A percentile compares a stretch with the other conserved stretches of the same genome.
These are phyloP conservation scores for Aspergillus felis DNA, from an alignment of 2,329 filamentous ascomycete species.

Conservation along the genomic window DNA sequence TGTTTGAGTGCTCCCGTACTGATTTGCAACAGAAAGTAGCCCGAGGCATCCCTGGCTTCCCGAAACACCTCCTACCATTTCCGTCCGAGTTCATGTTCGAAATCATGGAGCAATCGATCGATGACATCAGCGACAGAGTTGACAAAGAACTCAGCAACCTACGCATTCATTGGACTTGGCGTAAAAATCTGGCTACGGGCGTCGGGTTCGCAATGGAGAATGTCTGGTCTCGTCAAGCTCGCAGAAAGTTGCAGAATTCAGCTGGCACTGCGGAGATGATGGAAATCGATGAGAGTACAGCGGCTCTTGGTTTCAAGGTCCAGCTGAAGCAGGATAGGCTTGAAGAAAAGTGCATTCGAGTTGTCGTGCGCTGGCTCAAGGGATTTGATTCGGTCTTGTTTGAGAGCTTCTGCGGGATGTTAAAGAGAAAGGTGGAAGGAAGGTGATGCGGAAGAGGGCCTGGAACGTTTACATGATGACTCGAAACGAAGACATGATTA, in stretches of 20 bases:
- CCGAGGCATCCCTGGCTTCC: conserved; percentile 41
- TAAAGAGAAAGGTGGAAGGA: conserved; percentile 54
- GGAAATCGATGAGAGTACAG: conserved; percentile 34
- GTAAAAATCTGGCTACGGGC: conserved; percentile 51
- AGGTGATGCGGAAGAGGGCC: conserved; percentile 5
- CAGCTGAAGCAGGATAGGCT: conserved; percentile 38
- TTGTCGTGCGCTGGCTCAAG: conserved; percentile 67
- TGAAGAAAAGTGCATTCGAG: conserved; percentile 41
- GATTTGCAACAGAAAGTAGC: conserved; percentile 25
- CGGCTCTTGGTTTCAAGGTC: conserved; percentile 58
- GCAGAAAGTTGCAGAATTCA: conserved; percentile 50
- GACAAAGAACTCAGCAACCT: conserved; percentile 52
- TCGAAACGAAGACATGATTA: neutral
- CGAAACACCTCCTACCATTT: conserved; percentile 51
- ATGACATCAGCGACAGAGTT: conserved; percentile 35
- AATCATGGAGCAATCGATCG: conserved; percentile 22
- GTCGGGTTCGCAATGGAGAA: conserved; percentile 61
- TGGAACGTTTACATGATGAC: neutral
- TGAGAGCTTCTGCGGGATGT: conserved; percentile 81
- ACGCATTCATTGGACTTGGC: conserved; percentile 64
- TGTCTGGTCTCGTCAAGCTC: conserved; percentile 74
- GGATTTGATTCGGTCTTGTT: conserved; percentile 71
- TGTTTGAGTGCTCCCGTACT: neutral
- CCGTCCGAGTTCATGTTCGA: conserved; percentile 50
- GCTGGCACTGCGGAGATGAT: conserved; percentile 25